Evolutionary conservation across 1,139 yeast species (phyloP), one percentile per base, ranked within the genome.

Genomic region (Geotrichum fermentans): DNA sequence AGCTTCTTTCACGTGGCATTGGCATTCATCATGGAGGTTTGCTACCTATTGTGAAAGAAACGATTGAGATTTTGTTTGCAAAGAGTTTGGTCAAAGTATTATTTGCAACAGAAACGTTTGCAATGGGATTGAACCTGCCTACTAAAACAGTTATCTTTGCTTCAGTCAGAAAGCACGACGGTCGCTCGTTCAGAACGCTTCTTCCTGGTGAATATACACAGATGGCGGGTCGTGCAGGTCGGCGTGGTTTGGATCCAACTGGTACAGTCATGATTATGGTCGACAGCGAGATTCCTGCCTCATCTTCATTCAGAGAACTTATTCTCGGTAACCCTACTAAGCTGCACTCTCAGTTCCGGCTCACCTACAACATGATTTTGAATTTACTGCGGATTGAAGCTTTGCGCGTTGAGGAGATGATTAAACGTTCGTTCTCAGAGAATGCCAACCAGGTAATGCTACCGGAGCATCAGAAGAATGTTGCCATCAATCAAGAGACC

Each of bases 221-320:
- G 69, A 92, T 94, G 98, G 90, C 97, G 0, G 98, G 98, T 47
- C 79, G 98, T 68, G 98, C 98, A 1, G 98, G 98, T 56, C 82
- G 98, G 70, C 82, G 98, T 74, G 98, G 98, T 40, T 72, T 92
- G 56, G 98, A 92, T 72, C 73, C 81, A 26, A 87, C 87, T 1
- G 98, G 98, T 60, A 90, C 96, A 0, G 98, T 94, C n/a, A 89
- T 94, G 52, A 81, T 90, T 22, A 88, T 92, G 95, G 77, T 94
- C 1, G 43, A 39, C 20, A 13, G n/a, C n/a, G 40, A 37, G 13
- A 22, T 43, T 3, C 44, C 48, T 2, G 13, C 36, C 2, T 89
- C 95, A 0, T 69, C 84, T 21, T 73, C 77, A 3, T 79, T 92
- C 60, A 85, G 86, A 61, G 88, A 83, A 44, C 89, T 90, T 44